Conservation (phyloP, 2,329 filamentous ascomycete genomes). For the Exophiala alcalophila region DNA sequence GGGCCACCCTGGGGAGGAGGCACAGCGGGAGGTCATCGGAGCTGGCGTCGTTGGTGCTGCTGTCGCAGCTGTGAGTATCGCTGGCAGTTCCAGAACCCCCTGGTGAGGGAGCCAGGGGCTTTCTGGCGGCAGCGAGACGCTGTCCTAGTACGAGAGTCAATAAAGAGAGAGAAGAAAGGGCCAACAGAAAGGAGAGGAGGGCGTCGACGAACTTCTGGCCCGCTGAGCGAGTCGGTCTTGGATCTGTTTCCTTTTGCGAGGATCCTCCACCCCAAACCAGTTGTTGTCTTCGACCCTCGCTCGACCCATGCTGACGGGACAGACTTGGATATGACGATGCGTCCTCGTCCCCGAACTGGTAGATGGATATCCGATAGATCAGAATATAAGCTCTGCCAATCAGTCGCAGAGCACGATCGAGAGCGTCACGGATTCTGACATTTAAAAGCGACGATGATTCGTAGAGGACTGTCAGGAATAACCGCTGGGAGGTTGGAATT, state of each 20-base stretch:
- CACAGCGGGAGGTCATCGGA: not conserved
- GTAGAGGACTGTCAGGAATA: no score
- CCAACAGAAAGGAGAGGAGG: no score
- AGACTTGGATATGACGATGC: no score
- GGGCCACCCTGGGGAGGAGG: conserved; percentile 2
- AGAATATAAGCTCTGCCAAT: no score
- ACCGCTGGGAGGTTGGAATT: no score
- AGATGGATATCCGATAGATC: no score
- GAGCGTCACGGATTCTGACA: no score
- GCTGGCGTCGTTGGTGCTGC: not conserved
- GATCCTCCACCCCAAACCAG: conserved; percentile 37
- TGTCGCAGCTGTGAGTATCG: conserved; percentile 1
- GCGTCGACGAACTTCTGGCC: conserved; percentile 34
- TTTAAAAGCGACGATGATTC: no score
- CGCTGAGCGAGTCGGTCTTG: conserved; percentile 41
- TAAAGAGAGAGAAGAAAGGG: no score
- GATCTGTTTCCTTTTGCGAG: conserved; percentile 40
- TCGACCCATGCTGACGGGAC: conserved; percentile 9
- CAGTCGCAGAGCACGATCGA: no score
- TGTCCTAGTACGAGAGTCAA: conserved; percentile 7
- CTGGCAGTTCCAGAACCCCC: conserved; percentile 7
- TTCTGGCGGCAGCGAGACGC: conserved; percentile 16
- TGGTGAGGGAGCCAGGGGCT: no score
- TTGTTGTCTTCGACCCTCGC: conserved; percentile 17
- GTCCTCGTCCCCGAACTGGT: no score